phyloP scores from a whole-genome alignment of 1,139 yeast genomes.

The Arxiozyma bovina region DNA sequence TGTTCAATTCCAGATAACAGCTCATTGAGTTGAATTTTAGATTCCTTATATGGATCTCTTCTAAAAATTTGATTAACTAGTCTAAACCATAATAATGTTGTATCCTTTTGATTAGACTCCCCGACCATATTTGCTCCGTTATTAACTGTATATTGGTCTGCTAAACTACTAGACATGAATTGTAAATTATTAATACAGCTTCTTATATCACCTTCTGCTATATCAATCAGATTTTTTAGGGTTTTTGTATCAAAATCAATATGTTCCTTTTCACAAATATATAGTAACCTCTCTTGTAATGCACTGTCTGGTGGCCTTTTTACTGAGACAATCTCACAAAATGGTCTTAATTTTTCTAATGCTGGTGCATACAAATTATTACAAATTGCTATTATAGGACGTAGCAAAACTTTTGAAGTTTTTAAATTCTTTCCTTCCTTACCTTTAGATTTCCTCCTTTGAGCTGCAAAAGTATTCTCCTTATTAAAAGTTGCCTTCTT shows the following conservation, averaged over 20 bases:
- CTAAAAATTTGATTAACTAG: slow-evolving; percentile 48
- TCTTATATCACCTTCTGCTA: slow-evolving; percentile 77
- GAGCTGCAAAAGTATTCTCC: slow-evolving; percentile 6
- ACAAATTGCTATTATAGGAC: slow-evolving; percentile 91
- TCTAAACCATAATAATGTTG: slow-evolving; percentile 50
- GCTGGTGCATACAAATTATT: slow-evolving; percentile 73
- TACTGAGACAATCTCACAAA: slow-evolving; percentile 63
- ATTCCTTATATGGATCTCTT: slow-evolving; percentile 38
- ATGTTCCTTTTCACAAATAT: slow-evolving; percentile 44
- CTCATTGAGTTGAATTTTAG: slow-evolving; percentile 41
- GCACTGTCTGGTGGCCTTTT: slow-evolving; percentile 48
- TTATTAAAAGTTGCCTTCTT: slow-evolving; percentile 14
- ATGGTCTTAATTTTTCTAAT: slow-evolving; percentile 63
- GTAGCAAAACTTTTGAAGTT: slow-evolving; percentile 39
- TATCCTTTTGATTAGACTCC: slow-evolving; percentile 38
- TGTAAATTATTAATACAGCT: slow-evolving; percentile 81
- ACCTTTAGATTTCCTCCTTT: slow-evolving; percentile 20
- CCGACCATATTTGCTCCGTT: slow-evolving; percentile 14
- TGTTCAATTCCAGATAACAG: slow-evolving; percentile 42
- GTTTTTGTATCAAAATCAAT: slow-evolving; percentile 33
- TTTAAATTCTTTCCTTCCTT: slow-evolving; percentile 17
- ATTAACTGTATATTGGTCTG: slow-evolving; percentile 17
- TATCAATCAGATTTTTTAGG: slow-evolving; percentile 51
- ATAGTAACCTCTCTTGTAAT: slow-evolving; percentile 40
- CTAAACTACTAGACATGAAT: slow-evolving; percentile 34